phyloP scores from a whole-genome alignment of 192 early-diverging fungal species.

The Hyaloraphidium curvatum region DNA sequence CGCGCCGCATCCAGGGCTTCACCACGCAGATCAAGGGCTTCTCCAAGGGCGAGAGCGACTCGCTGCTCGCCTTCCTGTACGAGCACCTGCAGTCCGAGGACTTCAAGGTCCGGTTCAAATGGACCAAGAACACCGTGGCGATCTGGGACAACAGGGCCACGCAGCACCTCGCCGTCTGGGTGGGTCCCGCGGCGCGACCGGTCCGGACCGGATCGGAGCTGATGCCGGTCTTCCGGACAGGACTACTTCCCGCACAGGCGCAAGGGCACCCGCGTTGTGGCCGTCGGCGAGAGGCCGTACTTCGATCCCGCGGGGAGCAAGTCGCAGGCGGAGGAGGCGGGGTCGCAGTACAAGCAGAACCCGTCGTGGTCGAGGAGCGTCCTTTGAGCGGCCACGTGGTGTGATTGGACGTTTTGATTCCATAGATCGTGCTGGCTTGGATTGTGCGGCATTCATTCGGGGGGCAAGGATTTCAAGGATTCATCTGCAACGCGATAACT shows the following conservation, averaged over 20 bases:
- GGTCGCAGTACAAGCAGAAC: too few species aligned
- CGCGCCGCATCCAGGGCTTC: too few species aligned
- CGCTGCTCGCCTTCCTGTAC: constrained; percentile 30
- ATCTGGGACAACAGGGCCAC: constrained; percentile 47
- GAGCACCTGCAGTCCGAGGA: constrained; percentile 31
- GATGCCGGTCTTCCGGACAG: too few species aligned
- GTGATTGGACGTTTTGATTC: too few species aligned
- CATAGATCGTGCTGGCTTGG: too few species aligned
- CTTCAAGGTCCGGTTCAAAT: constrained; percentile 32
- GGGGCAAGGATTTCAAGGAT: too few species aligned
- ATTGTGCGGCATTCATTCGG: too few species aligned
- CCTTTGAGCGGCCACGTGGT: too few species aligned
- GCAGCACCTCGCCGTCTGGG: constrained; percentile 24
- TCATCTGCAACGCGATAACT: too few species aligned
- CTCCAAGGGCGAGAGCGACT: constrained; percentile 28
- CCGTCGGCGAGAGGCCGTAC: constrained; percentile 20
- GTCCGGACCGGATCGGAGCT: too few species aligned
- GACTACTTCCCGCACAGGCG: constrained; percentile 12
- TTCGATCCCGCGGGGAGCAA: constrained; percentile 13
- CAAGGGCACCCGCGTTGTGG: constrained; percentile 11
- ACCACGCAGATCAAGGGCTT: constrained; percentile 34
- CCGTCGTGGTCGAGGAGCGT: too few species aligned
- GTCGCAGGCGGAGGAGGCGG: too few species aligned
- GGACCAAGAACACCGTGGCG: constrained; percentile 35
- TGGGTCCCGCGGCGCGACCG: constrained; percentile 4